Evolutionary conservation across 805 yeast genomes (phyloP).

Genomic region (Teunomyces lycoperdinae): DNA sequence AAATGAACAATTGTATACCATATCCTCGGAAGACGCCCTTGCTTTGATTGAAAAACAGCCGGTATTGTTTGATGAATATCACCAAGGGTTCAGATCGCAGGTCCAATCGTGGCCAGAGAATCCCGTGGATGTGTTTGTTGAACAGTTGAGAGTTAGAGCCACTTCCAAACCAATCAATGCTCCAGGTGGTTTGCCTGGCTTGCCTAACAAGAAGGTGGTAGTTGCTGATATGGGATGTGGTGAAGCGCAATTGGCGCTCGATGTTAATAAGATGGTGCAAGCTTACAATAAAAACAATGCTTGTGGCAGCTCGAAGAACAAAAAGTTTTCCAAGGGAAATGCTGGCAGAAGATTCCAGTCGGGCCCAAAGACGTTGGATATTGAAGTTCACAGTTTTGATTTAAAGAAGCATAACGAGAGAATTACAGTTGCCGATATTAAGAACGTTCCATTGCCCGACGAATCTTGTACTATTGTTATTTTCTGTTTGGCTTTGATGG

Average conservation of each 20-base stretch:
- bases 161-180: slow-evolving; percentile 74
- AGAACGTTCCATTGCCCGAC: slow-evolving; percentile 80
- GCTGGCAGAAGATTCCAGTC: slow-evolving; percentile 8
- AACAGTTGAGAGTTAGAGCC: slow-evolving; percentile 56
- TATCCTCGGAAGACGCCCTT: slow-evolving; percentile 73
- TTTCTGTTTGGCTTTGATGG: slow-evolving; percentile 94
- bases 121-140: slow-evolving; percentile 89
- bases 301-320: slow-evolving; percentile 12
- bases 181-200: slow-evolving; percentile 93
- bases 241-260: slow-evolving; percentile 82
- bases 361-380: slow-evolving; percentile 39
- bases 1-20: slow-evolving; percentile 93
- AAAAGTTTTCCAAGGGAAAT: slow-evolving; percentile 8
- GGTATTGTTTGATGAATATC: slow-evolving; percentile 87
- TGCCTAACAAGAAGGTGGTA: slow-evolving; percentile 59
- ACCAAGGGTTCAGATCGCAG: slow-evolving; percentile 91
- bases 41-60: slow-evolving; percentile 77
- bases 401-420: slow-evolving; percentile 83
- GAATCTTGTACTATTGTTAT: slow-evolving; percentile 82
- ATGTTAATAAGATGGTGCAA: slow-evolving; percentile 52
- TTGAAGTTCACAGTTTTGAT: slow-evolving; percentile 85
- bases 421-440: slow-evolving; percentile 95
- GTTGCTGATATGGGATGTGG: slow-evolving; percentile 99
- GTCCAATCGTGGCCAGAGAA: slow-evolving; percentile 98
- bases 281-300: slow-evolving; percentile 26